Base-by-base conservation (phyloP, 495 filamentous ascomycete genomes). In the Haplographium delicatum region DNA sequence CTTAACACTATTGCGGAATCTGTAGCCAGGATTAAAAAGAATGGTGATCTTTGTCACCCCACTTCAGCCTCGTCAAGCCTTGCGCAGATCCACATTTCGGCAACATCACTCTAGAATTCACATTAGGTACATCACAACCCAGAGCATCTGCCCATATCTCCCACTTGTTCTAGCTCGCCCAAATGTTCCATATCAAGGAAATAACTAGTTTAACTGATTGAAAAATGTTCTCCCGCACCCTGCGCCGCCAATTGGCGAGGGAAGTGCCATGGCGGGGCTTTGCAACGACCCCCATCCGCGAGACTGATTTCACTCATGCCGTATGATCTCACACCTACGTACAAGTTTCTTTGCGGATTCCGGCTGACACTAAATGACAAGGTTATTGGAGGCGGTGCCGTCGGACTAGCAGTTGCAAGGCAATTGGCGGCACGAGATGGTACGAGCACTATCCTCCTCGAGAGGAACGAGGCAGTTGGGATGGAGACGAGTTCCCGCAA, bases 401-500 rank as follows among this genome's bases (percentile, higher is more conserved):
- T 98, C 20, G 93, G 93, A 3, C 79, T 98, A 3, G 86, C 93
- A n/a, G 79, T 95, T 53, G 89, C 93, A 1, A 77, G 85, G 2
- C 75, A 81, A 56, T 70, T 98, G 22, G 85, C 93, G 44, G 70
- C 63, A 13, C 70, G 73, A 57, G 73, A 78, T 15, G 50, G 63
- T 2, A 79, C 78, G 22, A 59, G 50, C 22, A 95, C 89, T 0
- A 71, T 98, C 10, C 72, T 98, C 10, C 77, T 97, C 4, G 93
- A 98, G 66, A 74, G 83, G 27, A 88, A 96, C 69, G 66, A 73
- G 27, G 73, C 72, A 30, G 78, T 88, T 22, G 93, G 94, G 19
- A 94, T 82, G 39, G 94, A 97, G 74, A 98, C 91, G 0, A 91
- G 86, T 47, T 88, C 84, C 60, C 81, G 91, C 53, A 97, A 96